Evolutionary conservation across 2,329 filamentous ascomycete genomes (phyloP), one percentile per base, ranked within the genome.

Genomic region (Boeremia lycopersici): DNA sequence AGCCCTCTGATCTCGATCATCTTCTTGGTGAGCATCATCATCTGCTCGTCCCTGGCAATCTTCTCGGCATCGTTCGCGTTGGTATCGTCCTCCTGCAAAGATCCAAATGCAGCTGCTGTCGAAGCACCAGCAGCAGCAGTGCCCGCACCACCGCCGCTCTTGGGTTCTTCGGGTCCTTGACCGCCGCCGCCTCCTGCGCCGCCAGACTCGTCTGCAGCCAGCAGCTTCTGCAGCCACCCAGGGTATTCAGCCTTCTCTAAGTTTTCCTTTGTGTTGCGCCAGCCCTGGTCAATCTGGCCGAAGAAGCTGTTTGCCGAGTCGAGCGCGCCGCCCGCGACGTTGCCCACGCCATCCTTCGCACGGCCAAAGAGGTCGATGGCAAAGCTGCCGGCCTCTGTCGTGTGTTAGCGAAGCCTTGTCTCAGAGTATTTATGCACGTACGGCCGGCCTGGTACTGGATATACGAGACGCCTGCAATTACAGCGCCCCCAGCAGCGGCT

Each of bases 1-100:
- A 99, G 91, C 63, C 88, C 93, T 63, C 96, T 84, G 53, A 99
- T 98, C 79, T 99, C 95, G 69, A 99, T 99, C 95, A 99, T 99
- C 79, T 98, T 98, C 79, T 95, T 93, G 2, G 96, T 99, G 69
- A 99, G 81, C 64, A 97, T 83, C 95, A 99, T 99, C 93, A 99
- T 99, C 76, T 99, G 95, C 73, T 99, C 95, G 68, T 99, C 95
- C 67, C 87, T 86, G 15, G 91, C 90, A 43, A 84, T 82, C 69
- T 89, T 86, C 51, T 88, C 85, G 17, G 78, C 81, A 8, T 81
- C 79, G 50, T 86, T 81, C 60, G 88, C 85, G 31, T 93, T 82
- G 53, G 88, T 82, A 48, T 88, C 82, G 19, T 91, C 87, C 1
- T 86, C 84, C 52, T 87, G 81, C 17, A 89, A 85, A 66, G 93